Evolutionary conservation across 2,329 filamentous ascomycete species (phyloP).

Genomic region (Diplodia intermedia): DNA sequence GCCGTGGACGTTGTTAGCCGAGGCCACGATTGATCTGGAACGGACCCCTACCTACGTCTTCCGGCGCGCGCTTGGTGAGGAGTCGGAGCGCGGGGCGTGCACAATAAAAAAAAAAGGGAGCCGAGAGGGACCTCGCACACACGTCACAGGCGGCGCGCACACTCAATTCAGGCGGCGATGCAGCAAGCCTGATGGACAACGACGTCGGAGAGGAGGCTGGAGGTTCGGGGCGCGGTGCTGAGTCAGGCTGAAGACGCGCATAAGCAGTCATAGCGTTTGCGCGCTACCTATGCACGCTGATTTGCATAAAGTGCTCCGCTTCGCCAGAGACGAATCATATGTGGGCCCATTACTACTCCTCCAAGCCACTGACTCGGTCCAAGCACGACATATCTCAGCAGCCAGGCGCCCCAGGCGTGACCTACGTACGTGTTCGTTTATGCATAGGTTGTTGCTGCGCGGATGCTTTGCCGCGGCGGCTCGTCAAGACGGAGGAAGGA

Average conservation of each 20-base stretch:
- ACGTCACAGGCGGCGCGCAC: too few species aligned
- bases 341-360: conserved; percentile 13
- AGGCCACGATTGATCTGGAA: conserved; percentile 2
- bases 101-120: not conserved
- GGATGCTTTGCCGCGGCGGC: conserved; percentile 12
- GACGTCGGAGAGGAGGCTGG: not conserved
- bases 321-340: conserved; percentile 18
- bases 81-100: too few species aligned
- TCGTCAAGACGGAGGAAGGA: not conserved
- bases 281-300: conserved; percentile 22
- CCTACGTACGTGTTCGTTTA: conserved; percentile 21
- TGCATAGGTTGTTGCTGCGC: not conserved
- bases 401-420: conserved; percentile 9
- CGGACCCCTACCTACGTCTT: not conserved
- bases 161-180: too few species aligned
- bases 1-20: not conserved
- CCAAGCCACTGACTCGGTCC: not conserved
- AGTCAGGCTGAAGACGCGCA: conserved; percentile 24
- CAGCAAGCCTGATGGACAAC: not conserved
- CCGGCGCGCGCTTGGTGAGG: too few species aligned
- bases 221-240: conserved; percentile 8
- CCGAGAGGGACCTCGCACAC: not conserved
- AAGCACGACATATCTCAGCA: conserved; percentile 22
- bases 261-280: conserved; percentile 16
- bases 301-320: conserved; percentile 24